Evolutionary conservation across 768 basidiomycete genomes (phyloP).

Genomic region (Suillus subalutaceus): DNA sequence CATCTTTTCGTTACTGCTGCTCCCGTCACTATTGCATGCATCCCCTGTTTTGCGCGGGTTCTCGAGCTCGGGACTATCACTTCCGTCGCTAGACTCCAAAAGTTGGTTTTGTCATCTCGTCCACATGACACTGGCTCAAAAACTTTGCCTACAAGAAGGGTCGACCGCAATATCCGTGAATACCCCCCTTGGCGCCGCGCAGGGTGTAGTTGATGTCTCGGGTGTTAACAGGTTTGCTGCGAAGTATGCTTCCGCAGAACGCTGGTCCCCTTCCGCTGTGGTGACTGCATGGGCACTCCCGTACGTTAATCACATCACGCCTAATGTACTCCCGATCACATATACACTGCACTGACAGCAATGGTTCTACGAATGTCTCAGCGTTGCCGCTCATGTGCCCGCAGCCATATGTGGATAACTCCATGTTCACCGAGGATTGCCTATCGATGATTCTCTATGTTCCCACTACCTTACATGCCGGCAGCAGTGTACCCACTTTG

Average conservation of each 20-base stretch:
- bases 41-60: slow-evolving; percentile 26
- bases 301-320: slow-evolving; percentile 42
- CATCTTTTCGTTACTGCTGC: slow-evolving; percentile 31
- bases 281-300: slow-evolving; percentile 62
- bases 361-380: slow-evolving; percentile 51
- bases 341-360: slow-evolving; percentile 36
- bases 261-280: slow-evolving; percentile 62
- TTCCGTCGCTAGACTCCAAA: slow-evolving; percentile 36
- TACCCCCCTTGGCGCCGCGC: slow-evolving; percentile 61
- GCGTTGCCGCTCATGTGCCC: slow-evolving; percentile 73
- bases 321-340: slow-evolving; percentile 3
- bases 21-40: slow-evolving; percentile 33
- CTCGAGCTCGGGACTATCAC: slow-evolving; percentile 24
- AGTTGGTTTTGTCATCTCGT: slow-evolving; percentile 49
- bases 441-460: slow-evolving; percentile 78
- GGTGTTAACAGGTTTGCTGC: slow-evolving; percentile 63
- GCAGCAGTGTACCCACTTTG: slow-evolving; percentile 49
- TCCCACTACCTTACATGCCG: slow-evolving; percentile 43
- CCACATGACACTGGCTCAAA: slow-evolving; percentile 33
- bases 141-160: slow-evolving; percentile 44
- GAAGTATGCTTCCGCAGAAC: slow-evolving; percentile 63
- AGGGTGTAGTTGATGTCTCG: slow-evolving; percentile 49
- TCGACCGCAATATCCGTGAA: slow-evolving; percentile 29
- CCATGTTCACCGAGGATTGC: slow-evolving; percentile 74
- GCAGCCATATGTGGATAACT: slow-evolving; percentile 54